These are phyloP conservation scores for Cyclotella distinguenda DNA, from an alignment of 108 stramenopile species.

Conservation along the genomic window DNA sequence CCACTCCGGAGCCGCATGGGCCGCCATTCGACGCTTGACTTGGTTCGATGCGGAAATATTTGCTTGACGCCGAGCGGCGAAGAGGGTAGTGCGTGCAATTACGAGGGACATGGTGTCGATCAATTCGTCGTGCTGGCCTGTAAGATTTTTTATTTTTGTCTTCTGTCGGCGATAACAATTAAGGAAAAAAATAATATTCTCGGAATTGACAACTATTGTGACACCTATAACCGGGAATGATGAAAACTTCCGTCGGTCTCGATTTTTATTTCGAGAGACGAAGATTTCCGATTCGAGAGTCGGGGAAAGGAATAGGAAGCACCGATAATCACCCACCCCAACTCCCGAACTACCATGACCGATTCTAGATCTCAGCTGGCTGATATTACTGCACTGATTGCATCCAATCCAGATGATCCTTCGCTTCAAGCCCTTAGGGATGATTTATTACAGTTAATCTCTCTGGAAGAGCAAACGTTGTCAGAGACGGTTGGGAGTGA, in stretches of 20 bases:
- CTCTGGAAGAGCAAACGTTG: constrained; percentile 38
- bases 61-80: constrained; percentile 54
- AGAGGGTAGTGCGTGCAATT: constrained; percentile 47
- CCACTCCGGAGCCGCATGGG: constrained; percentile 71
- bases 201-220: too few species aligned
- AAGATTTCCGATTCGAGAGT: too few species aligned
- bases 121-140: too few species aligned
- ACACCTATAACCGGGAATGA: too few species aligned
- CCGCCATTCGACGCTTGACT: constrained; percentile 68
- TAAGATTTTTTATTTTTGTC: too few species aligned
- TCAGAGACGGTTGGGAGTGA: not conserved
- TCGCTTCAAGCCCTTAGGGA: constrained; percentile 59
- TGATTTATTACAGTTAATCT: constrained; percentile 75
- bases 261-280: too few species aligned
- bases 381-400: constrained; percentile 63
- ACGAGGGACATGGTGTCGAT: constrained; percentile 31
- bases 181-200: too few species aligned
- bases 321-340: too few species aligned
- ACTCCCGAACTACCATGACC: too few species aligned
- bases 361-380: constrained; percentile 57
- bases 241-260: too few species aligned
- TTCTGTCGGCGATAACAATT: too few species aligned
- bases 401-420: constrained; percentile 63
- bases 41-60: constrained; percentile 39
- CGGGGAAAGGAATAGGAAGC: too few species aligned